Base-by-base conservation (phyloP, 2,329 filamentous ascomycete genomes). In the Tolypocladium nubicola region DNA sequence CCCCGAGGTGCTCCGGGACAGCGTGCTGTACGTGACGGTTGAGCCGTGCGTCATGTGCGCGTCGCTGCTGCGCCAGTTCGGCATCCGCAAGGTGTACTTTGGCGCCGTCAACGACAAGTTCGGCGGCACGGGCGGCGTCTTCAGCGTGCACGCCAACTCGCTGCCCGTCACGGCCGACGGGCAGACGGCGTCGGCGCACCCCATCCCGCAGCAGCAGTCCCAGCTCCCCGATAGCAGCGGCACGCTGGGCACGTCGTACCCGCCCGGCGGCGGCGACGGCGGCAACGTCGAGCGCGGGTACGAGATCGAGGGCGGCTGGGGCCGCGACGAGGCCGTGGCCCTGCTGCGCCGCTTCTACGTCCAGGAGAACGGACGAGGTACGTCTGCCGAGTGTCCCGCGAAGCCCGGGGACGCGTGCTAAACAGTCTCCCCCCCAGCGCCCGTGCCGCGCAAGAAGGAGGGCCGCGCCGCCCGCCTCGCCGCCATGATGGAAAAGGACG, bases 1-100 rank as follows among this genome's bases (percentile, higher is more conserved):
- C 56, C 80, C 83, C 39, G 80, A 79, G 14, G 82, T 93, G 61
- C 78, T 97, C 63, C 78, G 77, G 43, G 83, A 92, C 62, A 81
- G 80, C 64, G 88, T 85, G 11, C 83, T 99, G 55, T 99, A 99
- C 72, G 94, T 99, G 53, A 99, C 94, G 0, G 93, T 99, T 56
- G 95, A 99, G 74, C 94, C 94, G 5, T 99, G 94, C 71, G 90
- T 99, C 75, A 99, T 99, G 94, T 99, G 94, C 70, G 94, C 94
- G 14, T 95, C 91, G 8, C 84, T 95, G 56, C 80, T 99, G 54
- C 85, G 91, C 55, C 95, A 99, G 72, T 87, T 95, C 62, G 83
- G 85, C 16, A 91, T 99, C 71, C 84, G 88, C 61, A 88, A 87
- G 63, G 94, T 99, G 38, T 97, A 93, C 72, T 99, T 94, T 71